phyloP scores from a whole-genome alignment of 2,329 filamentous ascomycete genomes.

The Fusarium buxicola region DNA sequence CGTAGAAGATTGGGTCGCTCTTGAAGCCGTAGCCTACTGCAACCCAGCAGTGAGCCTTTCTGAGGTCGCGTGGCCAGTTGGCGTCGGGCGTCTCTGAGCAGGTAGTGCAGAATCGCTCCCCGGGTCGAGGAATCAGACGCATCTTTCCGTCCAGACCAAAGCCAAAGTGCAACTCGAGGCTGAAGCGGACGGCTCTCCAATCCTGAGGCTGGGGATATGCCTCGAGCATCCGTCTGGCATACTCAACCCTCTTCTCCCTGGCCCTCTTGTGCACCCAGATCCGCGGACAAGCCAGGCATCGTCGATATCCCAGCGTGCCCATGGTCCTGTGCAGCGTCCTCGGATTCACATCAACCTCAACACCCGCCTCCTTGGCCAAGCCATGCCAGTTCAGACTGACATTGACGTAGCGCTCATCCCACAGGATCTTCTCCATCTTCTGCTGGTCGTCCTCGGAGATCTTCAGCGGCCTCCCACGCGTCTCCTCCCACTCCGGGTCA shows the following conservation, averaged over 20 bases:
- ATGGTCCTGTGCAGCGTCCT: conserved; percentile 53
- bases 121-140: conserved; percentile 50
- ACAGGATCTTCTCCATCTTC: conserved; percentile 54
- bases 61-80: conserved; percentile 50
- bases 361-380: conserved; percentile 50
- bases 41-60: conserved; percentile 51
- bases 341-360: conserved; percentile 50
- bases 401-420: conserved; percentile 50
- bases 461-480: conserved; percentile 52
- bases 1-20: conserved; percentile 54
- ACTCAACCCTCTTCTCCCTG: conserved; percentile 50
- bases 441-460: conserved; percentile 50
- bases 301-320: conserved; percentile 52
- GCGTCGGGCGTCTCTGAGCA: conserved; percentile 44
- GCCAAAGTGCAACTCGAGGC: conserved; percentile 53
- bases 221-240: conserved; percentile 51
- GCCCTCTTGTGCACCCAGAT: conserved; percentile 48
- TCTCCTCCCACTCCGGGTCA: conserved; percentile 55
- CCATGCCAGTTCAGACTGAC: conserved; percentile 51
- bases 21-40: conserved; percentile 53
- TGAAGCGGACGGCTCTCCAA: conserved; percentile 52
- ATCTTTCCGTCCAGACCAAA: conserved; percentile 53
- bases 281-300: conserved; percentile 49
- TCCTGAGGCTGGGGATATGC: conserved; percentile 47
- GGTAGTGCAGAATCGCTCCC: conserved; percentile 49